phyloP scores from a whole-genome alignment of 1,284 basidiomycete species.

The Albatrellus sp. region DNA sequence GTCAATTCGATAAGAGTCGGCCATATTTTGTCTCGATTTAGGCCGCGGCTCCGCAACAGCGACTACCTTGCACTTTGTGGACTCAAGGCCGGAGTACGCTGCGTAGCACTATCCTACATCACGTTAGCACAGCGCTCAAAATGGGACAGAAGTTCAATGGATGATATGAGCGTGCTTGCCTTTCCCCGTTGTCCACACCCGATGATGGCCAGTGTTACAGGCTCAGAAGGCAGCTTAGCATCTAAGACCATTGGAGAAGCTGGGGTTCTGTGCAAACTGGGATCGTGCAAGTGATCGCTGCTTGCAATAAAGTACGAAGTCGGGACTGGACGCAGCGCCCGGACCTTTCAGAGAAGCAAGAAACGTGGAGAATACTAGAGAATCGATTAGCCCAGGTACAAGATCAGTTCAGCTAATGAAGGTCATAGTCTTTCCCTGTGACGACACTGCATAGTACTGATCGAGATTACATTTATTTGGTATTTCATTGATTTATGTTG shows the following conservation, averaged over 20 bases:
- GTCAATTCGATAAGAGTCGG: conserved; percentile 45
- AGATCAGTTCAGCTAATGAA: too few species aligned
- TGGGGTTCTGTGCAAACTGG: too few species aligned
- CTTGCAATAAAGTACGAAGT: too few species aligned
- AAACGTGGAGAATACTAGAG: too few species aligned
- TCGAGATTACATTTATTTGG: too few species aligned
- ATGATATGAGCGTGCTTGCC: conserved; percentile 32
- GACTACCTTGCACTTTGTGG: conserved; percentile 59
- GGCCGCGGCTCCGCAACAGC: conserved; percentile 74
- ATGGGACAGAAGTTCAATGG: conserved; percentile 1
- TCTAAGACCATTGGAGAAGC: conserved; percentile 16
- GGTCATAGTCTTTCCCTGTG: too few species aligned
- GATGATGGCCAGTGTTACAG: conserved; percentile 38
- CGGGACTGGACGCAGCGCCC: too few species aligned
- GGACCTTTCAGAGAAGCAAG: too few species aligned
- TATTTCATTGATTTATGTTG: too few species aligned
- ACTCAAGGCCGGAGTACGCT: conserved; percentile 45
- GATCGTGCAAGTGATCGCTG: neutral
- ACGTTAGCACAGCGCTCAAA: neutral
- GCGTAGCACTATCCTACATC: conserved; percentile 43
- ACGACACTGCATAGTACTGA: too few species aligned
- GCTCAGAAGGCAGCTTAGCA: conserved; percentile 13
- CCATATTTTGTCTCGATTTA: conserved; percentile 48
- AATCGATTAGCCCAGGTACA: too few species aligned
- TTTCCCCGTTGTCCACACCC: conserved; percentile 76